Evolutionary conservation across 768 basidiomycete species (phyloP).

Genomic region (Naganishia kalamii): DNA sequence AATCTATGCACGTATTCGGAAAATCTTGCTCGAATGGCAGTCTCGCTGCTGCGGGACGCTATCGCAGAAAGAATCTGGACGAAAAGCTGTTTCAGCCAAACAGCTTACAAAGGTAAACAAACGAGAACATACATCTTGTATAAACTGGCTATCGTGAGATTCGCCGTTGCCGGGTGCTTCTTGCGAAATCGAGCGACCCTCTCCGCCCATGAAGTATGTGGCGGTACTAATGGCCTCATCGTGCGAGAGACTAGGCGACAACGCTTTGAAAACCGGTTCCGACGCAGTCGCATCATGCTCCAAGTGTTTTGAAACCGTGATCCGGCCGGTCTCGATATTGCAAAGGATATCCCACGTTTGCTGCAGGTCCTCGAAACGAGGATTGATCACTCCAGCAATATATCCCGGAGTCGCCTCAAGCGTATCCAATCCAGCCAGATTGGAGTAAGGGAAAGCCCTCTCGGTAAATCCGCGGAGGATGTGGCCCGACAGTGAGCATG

Average conservation of each 20-base stretch:
- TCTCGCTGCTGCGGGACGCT: conserved; percentile 85
- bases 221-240: neutral
- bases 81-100: neutral
- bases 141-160: conserved; percentile 71
- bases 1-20: conserved; percentile 83
- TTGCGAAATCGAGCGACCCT: conserved; percentile 26
- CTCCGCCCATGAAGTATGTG: neutral
- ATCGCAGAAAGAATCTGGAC: conserved; percentile 74
- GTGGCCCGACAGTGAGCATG: conserved; percentile 83
- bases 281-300: neutral
- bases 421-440: conserved; percentile 71
- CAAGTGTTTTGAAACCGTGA: conserved; percentile 83
- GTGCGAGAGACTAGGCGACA: neutral
- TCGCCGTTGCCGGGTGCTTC: conserved; percentile 51
- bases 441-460: conserved; percentile 91
- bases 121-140: conserved; percentile 77
- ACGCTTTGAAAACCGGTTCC: conserved; percentile 26
- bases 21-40: conserved; percentile 77
- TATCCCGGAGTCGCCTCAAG: conserved; percentile 80
- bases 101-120: neutral
- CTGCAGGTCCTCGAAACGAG: conserved; percentile 80
- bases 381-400: conserved; percentile 95
- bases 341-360: conserved; percentile 84
- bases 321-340: conserved; percentile 78
- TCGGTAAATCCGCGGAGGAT: conserved; percentile 76